Base-by-base conservation (phyloP, 768 basidiomycete species). In the Kwoniella dejecticola region DNA sequence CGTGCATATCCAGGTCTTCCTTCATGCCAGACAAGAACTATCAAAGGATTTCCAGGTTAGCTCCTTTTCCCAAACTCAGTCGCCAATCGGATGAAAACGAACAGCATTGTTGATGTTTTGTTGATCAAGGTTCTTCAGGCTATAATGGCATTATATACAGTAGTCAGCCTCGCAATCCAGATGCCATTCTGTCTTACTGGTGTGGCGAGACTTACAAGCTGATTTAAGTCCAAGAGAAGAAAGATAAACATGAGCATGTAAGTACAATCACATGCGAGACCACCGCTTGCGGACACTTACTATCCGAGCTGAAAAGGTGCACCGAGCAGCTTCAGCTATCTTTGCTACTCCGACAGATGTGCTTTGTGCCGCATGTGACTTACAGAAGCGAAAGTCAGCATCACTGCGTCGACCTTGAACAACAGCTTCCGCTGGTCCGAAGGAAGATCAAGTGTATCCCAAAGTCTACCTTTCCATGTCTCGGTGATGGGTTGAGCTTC, bases 361-460 rank as follows among this genome's bases (percentile, higher is more conserved):
- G n/a, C n/a, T n/a, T 49, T 17, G 26, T 7, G 15, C 7, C 33
- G 33, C 33, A 7, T 36, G 15, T 15, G 48, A 36, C 65, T 36
- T 30, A 71, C 62, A 24, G 72, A 74, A 0, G 64, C 68, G 41
- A 76, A 72, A 11, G 68, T 63, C 15, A 76, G 63, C 15, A 76
- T 27, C 21, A 64, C 59, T 5, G 70, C 67, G 46, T 76, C 74
- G 13, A 76, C 57, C 49, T 76, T 76, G 68, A 73, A 71, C 13
- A 75, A 46, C 15, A 75, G 53, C 45, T 62, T 67, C 30, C 74
- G 33, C 52, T 75, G 71, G 11, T 65, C 60, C 11, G 53, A 52
- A 6, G 53, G 60, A 1, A 69, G 42, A 47, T 75, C 74, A 13
- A 64, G 61, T 2, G 74, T 75, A 36, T 75, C 71, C 74, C 74